phyloP scores from a whole-genome alignment of 106 monocot species.

The Chionographis japonica region DNA sequence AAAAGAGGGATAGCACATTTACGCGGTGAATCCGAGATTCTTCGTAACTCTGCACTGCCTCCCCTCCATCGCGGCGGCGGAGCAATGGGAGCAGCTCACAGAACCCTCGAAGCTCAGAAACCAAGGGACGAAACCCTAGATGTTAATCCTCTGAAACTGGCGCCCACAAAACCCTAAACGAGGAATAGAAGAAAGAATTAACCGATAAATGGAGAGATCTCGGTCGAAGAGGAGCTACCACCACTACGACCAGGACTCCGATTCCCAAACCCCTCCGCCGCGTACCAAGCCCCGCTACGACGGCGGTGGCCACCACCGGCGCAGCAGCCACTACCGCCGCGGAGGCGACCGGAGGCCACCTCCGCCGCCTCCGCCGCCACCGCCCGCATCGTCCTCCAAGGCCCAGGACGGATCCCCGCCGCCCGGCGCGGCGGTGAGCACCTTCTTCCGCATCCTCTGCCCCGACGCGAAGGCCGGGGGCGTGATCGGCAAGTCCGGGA shows the following conservation, averaged over 20 bases:
- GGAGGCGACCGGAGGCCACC: slow-evolving; percentile 9
- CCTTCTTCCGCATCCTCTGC: slow-evolving; percentile 82
- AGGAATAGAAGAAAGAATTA: not conserved
- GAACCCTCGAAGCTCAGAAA: no score
- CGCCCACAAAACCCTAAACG: not conserved
- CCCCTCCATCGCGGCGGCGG: no score
- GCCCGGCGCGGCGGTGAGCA: slow-evolving; percentile 30
- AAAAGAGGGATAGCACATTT: no score
- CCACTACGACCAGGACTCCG: slow-evolving; percentile 69
- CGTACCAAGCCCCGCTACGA: slow-evolving; percentile 47
- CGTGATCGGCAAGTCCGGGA: slow-evolving; percentile 39
- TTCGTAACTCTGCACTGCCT: no score
- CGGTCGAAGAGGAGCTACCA: slow-evolving; percentile 77
- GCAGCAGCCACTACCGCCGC: slow-evolving; percentile 28
- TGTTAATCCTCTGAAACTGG: no score
- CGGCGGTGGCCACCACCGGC: slow-evolving; percentile 21
- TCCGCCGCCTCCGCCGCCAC: slow-evolving; percentile 6
- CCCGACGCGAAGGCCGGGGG: slow-evolving; percentile 43
- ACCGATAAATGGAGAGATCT: slow-evolving; percentile 61
- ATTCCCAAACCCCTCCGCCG: slow-evolving; percentile 39
- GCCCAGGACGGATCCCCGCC: slow-evolving; percentile 7
- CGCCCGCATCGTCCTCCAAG: not conserved
- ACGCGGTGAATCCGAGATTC: no score
- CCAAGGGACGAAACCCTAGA: no score
- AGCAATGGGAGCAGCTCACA: no score